Evolutionary conservation across 108 stramenopile genomes (phyloP).

Genomic region (Heterococcus sp.): DNA sequence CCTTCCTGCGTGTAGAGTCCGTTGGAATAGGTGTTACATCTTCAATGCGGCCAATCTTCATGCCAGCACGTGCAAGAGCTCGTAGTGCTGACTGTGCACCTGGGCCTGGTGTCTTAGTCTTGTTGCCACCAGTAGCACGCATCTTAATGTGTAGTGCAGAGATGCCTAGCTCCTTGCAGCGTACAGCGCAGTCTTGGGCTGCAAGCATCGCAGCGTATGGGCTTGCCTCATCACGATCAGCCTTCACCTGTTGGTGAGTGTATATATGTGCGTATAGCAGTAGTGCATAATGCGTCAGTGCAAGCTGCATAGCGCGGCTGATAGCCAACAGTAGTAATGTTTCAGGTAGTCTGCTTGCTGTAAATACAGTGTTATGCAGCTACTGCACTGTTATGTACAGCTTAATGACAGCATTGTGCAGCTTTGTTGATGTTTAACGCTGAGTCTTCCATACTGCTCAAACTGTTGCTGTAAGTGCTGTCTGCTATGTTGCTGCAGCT

Average conservation of each 20-base stretch:
- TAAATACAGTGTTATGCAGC: too few relatives aligned
- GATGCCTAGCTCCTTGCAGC: conserved; percentile 84
- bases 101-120: conserved; percentile 92
- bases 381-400: too few relatives aligned
- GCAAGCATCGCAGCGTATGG: conserved; percentile 99
- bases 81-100: conserved; percentile 97
- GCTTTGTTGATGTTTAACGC: too few relatives aligned
- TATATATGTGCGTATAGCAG: too few relatives aligned
- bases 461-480: too few relatives aligned
- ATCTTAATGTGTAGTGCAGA: conserved; percentile 99
- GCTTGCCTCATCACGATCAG: conserved; percentile 97
- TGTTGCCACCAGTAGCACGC: conserved; percentile 97
- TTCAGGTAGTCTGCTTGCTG: too few relatives aligned
- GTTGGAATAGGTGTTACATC: conserved; percentile 99
- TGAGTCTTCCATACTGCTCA: too few relatives aligned
- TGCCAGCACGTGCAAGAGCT: conserved; percentile 92
- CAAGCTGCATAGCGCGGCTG: too few relatives aligned
- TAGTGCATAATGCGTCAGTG: too few relatives aligned
- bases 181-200: conserved; percentile 96
- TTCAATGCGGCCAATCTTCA: conserved; percentile 96
- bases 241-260: conserved; percentile 84
- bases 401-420: too few relatives aligned
- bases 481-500: too few relatives aligned
- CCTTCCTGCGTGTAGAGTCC: conserved; percentile 96
- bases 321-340: too few relatives aligned